Percentiles rank a stretch among this genome's conserved stretches.
Conservation (phyloP, 2,329 filamentous ascomycete genomes). For the Scedosporium minutisporum region DNA sequence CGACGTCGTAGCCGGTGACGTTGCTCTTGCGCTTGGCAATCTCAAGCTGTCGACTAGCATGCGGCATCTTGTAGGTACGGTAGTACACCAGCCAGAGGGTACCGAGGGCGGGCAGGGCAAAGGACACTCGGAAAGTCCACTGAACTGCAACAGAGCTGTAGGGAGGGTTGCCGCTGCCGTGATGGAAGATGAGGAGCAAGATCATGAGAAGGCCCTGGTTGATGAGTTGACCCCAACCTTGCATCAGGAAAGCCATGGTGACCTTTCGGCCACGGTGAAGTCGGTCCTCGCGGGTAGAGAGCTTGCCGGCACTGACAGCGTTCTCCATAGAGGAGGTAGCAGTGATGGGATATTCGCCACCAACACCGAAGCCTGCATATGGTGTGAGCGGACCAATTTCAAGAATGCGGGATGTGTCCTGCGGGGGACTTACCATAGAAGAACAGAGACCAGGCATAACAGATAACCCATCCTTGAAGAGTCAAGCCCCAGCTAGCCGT, state of each 20-base stretch:
- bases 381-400: neutral
- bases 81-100: constrained; percentile 95
- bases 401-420: neutral
- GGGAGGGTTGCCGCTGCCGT: constrained; percentile 47
- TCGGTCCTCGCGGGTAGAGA: constrained; percentile 86
- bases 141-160: constrained; percentile 72
- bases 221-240: constrained; percentile 93
- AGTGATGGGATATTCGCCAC: constrained; percentile 93
- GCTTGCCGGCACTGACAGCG: constrained; percentile 70
- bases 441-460: constrained; percentile 91
- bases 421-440: constrained; percentile 37
- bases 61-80: constrained; percentile 88
- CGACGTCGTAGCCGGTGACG: constrained; percentile 87
- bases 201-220: constrained; percentile 89
- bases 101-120: constrained; percentile 81
- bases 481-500: constrained; percentile 82
- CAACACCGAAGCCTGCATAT: constrained; percentile 44
- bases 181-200: constrained; percentile 80
- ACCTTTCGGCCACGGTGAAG: constrained; percentile 94
- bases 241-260: constrained; percentile 94
- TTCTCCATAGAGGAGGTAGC: constrained; percentile 93
- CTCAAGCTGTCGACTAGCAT: constrained; percentile 72
- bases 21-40: constrained; percentile 75
- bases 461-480: constrained; percentile 91
- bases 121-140: constrained; percentile 86